These are phyloP conservation scores for Artemisia annua DNA, from an alignment of 129 eudicot species.

Conservation along the genomic window DNA sequence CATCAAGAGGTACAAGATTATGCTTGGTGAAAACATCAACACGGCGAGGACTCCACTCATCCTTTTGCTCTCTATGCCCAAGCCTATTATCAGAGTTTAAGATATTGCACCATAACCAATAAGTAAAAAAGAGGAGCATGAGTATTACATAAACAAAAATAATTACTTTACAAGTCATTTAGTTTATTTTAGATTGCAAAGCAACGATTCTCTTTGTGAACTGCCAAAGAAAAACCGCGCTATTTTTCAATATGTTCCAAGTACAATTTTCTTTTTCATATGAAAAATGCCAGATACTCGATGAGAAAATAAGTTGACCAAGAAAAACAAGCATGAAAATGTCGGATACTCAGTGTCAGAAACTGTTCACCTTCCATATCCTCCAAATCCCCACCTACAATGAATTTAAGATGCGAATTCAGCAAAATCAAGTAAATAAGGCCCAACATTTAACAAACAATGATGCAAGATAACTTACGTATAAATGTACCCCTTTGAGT, in stretches of 20 bases:
- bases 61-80: slow-evolving; percentile 95
- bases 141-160: too few relatives aligned
- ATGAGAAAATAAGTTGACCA: too few relatives aligned
- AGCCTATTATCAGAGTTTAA: slow-evolving; percentile 45
- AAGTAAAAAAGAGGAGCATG: too few relatives aligned
- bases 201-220: too few relatives aligned
- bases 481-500: slow-evolving; percentile 80
- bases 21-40: slow-evolving; percentile 76
- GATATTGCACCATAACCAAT: not conserved
- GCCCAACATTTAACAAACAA: not conserved
- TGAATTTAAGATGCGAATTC: not conserved
- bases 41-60: slow-evolving; percentile 78
- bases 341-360: too few relatives aligned
- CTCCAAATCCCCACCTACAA: slow-evolving; percentile 94
- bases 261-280: too few relatives aligned
- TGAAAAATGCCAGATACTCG: too few relatives aligned
- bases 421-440: not conserved
- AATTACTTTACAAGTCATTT: too few relatives aligned
- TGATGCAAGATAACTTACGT: slow-evolving; percentile 66
- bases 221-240: too few relatives aligned
- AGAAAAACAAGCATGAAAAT: too few relatives aligned
- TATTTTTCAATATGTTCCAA: too few relatives aligned
- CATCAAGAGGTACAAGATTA: slow-evolving; percentile 72
- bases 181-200: too few relatives aligned
- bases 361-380: slow-evolving; percentile 81